Conservation (phyloP, 2,329 filamentous ascomycete species). For the Hypoxylon sp. region DNA sequence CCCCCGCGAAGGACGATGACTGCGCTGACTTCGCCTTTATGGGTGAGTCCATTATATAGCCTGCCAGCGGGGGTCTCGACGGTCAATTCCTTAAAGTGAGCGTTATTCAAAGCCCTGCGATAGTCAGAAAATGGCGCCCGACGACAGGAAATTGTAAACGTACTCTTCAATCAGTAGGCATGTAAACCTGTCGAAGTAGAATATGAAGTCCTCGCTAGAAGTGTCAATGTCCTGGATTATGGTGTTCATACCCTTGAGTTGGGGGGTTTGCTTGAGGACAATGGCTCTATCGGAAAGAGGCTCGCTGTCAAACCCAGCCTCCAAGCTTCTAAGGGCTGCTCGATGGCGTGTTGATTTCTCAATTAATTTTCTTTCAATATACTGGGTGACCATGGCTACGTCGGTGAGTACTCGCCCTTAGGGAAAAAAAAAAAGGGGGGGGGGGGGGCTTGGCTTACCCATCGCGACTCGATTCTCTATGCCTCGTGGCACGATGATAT, state of each 20-base stretch:
- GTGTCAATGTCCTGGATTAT: conserved; percentile 87
- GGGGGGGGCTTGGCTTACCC: conserved; percentile 61
- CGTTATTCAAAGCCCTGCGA: conserved; percentile 80
- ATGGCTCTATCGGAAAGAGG: conserved; percentile 82
- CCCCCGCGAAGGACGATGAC: conserved; percentile 92
- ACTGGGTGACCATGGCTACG: conserved; percentile 90
- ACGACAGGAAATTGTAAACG: conserved; percentile 47
- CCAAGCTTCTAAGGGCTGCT: conserved; percentile 81
- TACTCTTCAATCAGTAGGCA: conserved; percentile 86
- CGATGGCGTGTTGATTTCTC: conserved; percentile 90
- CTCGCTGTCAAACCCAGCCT: conserved; percentile 77
- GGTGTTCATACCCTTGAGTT: conserved; percentile 90
- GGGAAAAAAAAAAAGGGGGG: not conserved
- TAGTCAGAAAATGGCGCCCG: conserved; percentile 13
- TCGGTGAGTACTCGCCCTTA: conserved; percentile 22
- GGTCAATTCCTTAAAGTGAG: conserved; percentile 74
- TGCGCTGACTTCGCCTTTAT: conserved; percentile 83
- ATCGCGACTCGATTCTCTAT: conserved; percentile 97
- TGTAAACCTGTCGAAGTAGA: conserved; percentile 93
- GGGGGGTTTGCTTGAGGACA: conserved; percentile 81
- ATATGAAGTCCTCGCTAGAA: conserved; percentile 90
- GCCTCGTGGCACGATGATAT: conserved; percentile 94
- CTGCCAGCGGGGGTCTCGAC: conserved; percentile 80
- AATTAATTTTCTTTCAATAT: conserved; percentile 87
- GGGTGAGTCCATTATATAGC: conserved; percentile 78